Evolutionary conservation across 164 flowering plant genomes (phyloP).

Genomic region (Piper betle): DNA sequence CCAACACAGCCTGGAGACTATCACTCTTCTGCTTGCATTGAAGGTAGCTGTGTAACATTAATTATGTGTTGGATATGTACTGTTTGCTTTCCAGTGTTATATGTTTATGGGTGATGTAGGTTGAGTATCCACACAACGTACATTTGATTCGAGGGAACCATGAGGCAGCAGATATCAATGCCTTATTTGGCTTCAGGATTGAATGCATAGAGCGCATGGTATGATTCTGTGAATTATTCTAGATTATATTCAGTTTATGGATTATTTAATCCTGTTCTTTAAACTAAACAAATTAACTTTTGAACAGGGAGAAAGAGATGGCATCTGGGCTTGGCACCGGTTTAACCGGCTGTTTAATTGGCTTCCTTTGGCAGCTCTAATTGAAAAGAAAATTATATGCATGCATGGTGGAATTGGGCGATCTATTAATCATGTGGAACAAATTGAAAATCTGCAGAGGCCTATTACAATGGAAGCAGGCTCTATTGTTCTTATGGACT

Average conservation of each 20-base stretch:
- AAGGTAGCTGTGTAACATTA: slow-evolving; percentile 38
- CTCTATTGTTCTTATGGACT: slow-evolving; percentile 96
- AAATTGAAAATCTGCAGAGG: slow-evolving; percentile 88
- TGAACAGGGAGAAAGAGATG: slow-evolving; percentile 96
- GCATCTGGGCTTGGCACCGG: slow-evolving; percentile 99
- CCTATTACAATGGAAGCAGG: slow-evolving; percentile 99
- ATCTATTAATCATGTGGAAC: slow-evolving; percentile 94
- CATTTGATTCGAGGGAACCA: slow-evolving; percentile 99
- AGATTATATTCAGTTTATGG: background rate
- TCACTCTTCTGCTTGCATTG: slow-evolving; percentile 79
- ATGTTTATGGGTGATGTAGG: slow-evolving; percentile 23
- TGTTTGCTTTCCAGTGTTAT: background rate
- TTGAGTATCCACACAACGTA: slow-evolving; percentile 77
- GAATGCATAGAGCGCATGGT: slow-evolving; percentile 99
- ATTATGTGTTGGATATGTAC: background rate
- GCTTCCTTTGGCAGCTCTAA: slow-evolving; percentile 97
- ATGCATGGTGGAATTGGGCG: slow-evolving; percentile 99
- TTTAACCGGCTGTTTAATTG: slow-evolving; percentile 89
- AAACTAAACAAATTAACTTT: slow-evolving; percentile 4
- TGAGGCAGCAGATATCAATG: slow-evolving; percentile 99
- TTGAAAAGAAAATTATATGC: slow-evolving; percentile 97
- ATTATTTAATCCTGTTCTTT: slow-evolving; percentile 1
- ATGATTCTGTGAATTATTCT: slow-evolving; percentile 6
- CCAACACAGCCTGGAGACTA: slow-evolving; percentile 95
- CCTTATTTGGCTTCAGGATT: slow-evolving; percentile 95